phyloP scores from a whole-genome alignment of 805 yeast genomes.

The Kuraishia cidri region DNA sequence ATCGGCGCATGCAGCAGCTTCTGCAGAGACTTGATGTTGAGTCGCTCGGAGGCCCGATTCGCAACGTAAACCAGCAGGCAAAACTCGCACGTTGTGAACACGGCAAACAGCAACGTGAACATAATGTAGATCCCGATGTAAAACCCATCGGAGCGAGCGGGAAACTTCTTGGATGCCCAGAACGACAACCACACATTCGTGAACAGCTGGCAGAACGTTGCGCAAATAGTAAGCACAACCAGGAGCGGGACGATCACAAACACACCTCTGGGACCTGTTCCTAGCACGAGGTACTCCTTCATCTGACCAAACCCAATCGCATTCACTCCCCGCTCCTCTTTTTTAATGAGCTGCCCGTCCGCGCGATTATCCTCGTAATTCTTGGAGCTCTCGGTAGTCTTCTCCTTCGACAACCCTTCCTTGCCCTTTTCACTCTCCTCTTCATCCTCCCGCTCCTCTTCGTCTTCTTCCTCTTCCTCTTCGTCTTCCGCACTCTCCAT shows the following conservation, averaged over 20 bases:
- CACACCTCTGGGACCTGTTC: slow-evolving; percentile 31
- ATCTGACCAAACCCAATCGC: slow-evolving; percentile 41
- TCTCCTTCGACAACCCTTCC: slow-evolving; percentile 13
- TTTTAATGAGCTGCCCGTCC: slow-evolving; percentile 29
- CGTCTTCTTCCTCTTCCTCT: slow-evolving; percentile 18
- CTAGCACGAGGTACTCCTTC: slow-evolving; percentile 38
- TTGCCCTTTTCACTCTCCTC: slow-evolving; percentile 8
- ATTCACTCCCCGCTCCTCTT: slow-evolving; percentile 54
- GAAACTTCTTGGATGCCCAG: slow-evolving; percentile 57
- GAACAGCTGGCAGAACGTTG: slow-evolving; percentile 47
- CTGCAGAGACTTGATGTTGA: slow-evolving; percentile 55
- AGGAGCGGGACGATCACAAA: slow-evolving; percentile 7
- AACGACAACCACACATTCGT: slow-evolving; percentile 75
- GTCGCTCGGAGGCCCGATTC: slow-evolving; percentile 40
- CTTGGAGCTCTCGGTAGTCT: neutral
- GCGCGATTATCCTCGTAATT: slow-evolving; percentile 5
- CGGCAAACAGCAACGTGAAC: slow-evolving; percentile 37
- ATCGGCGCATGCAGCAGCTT: slow-evolving; percentile 70
- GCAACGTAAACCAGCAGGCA: slow-evolving; percentile 37
- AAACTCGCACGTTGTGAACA: no score
- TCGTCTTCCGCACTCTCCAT: slow-evolving; percentile 18
- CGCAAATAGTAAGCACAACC: slow-evolving; percentile 35
- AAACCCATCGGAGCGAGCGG: slow-evolving; percentile 30
- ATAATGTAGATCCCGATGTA: slow-evolving; percentile 59
- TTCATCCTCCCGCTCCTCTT: slow-evolving; percentile 9